phyloP scores from a whole-genome alignment of 805 yeast genomes.

The Debaryomyces hansenii region DNA sequence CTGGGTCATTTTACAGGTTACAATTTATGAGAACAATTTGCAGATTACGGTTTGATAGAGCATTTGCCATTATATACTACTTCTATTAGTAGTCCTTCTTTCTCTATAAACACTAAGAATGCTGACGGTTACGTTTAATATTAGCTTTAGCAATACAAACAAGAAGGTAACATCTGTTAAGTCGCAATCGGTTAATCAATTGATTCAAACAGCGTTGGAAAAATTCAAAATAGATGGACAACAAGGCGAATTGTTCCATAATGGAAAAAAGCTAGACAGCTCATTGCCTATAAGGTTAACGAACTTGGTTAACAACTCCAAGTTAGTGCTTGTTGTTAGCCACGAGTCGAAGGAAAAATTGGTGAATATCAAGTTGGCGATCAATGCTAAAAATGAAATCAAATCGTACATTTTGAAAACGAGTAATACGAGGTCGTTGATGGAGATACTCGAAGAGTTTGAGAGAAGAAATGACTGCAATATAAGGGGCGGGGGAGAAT shows the following conservation, averaged over 20 bases:
- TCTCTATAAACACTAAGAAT: conserved; percentile 5
- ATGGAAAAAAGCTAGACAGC: conserved; percentile 30
- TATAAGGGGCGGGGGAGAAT: not conserved
- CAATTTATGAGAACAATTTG: not conserved
- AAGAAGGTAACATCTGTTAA: conserved; percentile 29
- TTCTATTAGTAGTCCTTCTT: not conserved
- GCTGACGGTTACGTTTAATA: conserved; percentile 25
- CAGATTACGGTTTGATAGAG: not conserved
- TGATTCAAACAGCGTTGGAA: conserved; percentile 18
- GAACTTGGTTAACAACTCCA: conserved; percentile 33
- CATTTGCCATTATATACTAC: not conserved
- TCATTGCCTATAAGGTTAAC: conserved; percentile 33
- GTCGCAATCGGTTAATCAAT: conserved; percentile 27
- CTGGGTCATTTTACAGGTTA: not conserved
- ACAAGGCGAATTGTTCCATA: conserved; percentile 25
- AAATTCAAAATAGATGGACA: conserved; percentile 23
- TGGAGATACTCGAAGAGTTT: conserved; percentile 3
- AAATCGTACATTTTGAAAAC: conserved; percentile 3
- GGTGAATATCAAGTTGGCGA: conserved; percentile 19
- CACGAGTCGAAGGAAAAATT: conserved; percentile 2
- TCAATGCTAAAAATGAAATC: conserved; percentile 4
- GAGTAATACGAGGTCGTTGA: not conserved
- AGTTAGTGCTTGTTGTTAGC: conserved; percentile 20
- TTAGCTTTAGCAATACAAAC: conserved; percentile 19
- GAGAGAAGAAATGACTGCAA: not conserved